phyloP scores from a whole-genome alignment of 805 yeast genomes.

The Lipomyces yamadae region DNA sequence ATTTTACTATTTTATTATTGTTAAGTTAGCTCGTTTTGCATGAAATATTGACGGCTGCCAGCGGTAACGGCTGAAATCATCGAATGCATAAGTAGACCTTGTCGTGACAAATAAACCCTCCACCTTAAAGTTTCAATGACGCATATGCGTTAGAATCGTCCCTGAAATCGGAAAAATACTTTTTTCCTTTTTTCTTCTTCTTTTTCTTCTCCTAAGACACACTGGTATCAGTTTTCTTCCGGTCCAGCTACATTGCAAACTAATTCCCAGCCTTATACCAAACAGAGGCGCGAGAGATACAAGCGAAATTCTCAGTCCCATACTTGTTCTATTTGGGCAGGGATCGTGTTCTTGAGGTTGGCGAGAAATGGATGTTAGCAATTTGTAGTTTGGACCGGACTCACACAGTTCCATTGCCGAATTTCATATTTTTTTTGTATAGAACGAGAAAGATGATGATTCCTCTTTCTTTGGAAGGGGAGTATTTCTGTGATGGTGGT shows the following conservation, averaged over 20 bases:
- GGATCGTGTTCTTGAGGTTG: background rate
- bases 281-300: conserved; percentile 26
- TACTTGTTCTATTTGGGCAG: background rate
- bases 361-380: conserved; percentile 3
- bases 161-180: background rate
- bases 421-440: background rate
- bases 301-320: conserved; percentile 8
- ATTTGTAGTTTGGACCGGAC: conserved; percentile 5
- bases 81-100: background rate
- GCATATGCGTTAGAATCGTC: background rate
- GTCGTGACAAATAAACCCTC: background rate
- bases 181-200: conserved; percentile 9
- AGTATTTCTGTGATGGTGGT: conserved; percentile 32
- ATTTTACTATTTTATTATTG: conserved; percentile 2
- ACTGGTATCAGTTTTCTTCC: conserved; percentile 29
- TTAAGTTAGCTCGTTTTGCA: background rate
- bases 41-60: background rate
- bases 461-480: background rate
- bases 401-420: conserved; percentile 37
- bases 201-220: conserved; percentile 17
- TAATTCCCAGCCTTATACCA: conserved; percentile 14
- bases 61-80: too few relatives aligned
- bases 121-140: background rate
- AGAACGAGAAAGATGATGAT: background rate
- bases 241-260: conserved; percentile 10